Evolutionary conservation across 2,329 filamentous ascomycete species (phyloP), one percentile per base, ranked within the genome.

Genomic region (Alternaria viburni): DNA sequence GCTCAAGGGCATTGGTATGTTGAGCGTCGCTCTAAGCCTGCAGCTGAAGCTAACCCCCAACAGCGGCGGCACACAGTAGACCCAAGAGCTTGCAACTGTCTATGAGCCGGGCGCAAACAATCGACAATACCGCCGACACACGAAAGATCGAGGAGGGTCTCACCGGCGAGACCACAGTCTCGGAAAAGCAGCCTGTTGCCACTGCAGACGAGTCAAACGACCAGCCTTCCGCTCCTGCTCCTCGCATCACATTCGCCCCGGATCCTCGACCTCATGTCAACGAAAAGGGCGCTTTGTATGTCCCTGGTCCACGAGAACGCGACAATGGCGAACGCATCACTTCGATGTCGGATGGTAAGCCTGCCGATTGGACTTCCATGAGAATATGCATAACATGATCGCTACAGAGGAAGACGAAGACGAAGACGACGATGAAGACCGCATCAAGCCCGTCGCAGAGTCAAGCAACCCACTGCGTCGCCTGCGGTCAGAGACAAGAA

Each of bases 1-100:
- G 7, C 97, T 99, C 76, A 91, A 97, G 76, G 86, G 92, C 71
- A 87, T 97, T 67, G 93, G 91, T 62, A 50, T n/a, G 44, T 49
- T 36, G 9, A 10, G 10, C 5, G 5, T 6, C 26, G 19, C 13
- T 13, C 21, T 23, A 13, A 6, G 13, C 32, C 44, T 44, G 3
- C 25, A 13, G 19, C 8, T 13, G 9, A 30, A n/a, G 21, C 43
- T 62, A 45, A 62, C 15, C 15, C 2, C 8, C 26, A 21, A 59
- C 12, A 62, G 60, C 60, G 32, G 92, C 97, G 70, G 89, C 92
- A 1, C 87, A 89, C 59, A 84, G 82, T 7, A 60, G 57, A 25
- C 61, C 52, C 10, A 23, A n/a, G 10, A 61, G 47, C 25, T 47
- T 30, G 23, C 46, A 36, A 4, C 15, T 44, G 21, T 44, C 44